Conservation (phyloP, 1,284 basidiomycete species). For the Ustilago tritici region DNA sequence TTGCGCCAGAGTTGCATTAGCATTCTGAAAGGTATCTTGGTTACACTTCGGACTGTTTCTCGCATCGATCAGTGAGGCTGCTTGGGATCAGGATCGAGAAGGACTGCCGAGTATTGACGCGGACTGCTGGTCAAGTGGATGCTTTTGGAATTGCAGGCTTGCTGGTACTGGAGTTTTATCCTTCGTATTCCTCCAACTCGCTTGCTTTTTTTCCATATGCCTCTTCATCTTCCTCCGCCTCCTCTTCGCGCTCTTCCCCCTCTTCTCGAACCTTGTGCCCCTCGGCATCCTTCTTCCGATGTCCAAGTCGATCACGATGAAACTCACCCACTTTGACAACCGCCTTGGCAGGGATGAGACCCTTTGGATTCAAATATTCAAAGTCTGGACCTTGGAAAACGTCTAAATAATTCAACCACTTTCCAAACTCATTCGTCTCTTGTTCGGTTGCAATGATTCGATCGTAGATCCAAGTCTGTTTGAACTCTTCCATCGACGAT, state of each 20-base stretch:
- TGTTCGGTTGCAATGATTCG: constrained; percentile 78
- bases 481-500: constrained; percentile 60
- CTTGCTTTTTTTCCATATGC: constrained; percentile 75
- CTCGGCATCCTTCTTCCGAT: constrained; percentile 72
- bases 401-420: constrained; percentile 70
- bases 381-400: constrained; percentile 64
- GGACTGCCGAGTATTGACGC: too few species aligned
- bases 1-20: too few species aligned
- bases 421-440: constrained; percentile 75
- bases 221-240: constrained; percentile 70
- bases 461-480: constrained; percentile 66
- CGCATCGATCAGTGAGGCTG: too few species aligned
- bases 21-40: too few species aligned
- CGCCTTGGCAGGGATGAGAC: constrained; percentile 68
- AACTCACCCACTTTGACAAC: constrained; percentile 73
- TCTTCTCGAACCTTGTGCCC: constrained; percentile 17
- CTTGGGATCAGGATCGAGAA: too few species aligned
- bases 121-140: too few species aligned
- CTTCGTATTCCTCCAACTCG: constrained; percentile 73
- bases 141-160: too few species aligned
- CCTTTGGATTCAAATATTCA: constrained; percentile 70
- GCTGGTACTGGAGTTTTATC: constrained; percentile 5
- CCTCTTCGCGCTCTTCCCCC: constrained; percentile 59
- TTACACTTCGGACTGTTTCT: too few species aligned
- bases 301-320: constrained; percentile 77